Evolutionary conservation across 75 land plant genomes (phyloP), one percentile per base, ranked within the genome.

Genomic region (Adiantum capillusveneris): DNA sequence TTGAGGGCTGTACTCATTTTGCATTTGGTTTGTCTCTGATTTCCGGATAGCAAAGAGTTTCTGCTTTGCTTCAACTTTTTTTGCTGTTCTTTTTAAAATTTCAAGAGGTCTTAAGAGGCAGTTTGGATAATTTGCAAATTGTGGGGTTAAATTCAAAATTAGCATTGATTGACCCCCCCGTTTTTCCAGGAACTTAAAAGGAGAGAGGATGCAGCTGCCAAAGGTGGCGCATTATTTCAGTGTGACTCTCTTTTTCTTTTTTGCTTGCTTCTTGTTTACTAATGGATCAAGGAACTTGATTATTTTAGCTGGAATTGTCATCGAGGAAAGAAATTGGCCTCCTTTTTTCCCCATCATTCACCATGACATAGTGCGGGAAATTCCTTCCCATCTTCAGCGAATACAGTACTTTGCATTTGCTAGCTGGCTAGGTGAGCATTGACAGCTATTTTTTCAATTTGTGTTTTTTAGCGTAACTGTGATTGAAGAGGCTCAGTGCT

Each of bases 261-360:
- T 22, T 2, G 19, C 17, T 26, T 63, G 54, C 41, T 2, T 22
- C 14, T 20, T 29, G 1, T 29, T 21, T 41, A 42, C 27, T 2
- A 31, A 43, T 24, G 17, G 42, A 0, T 52, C 31, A 50, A 27
- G 14, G 41, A 34, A 34, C 16, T 11, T 42, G 24, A 25, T 14
- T 53, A 75, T 75, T 66, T 60, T 89, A 88, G 97, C 88, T 74
- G 97, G 97, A 56, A 74, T 88, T 64, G 66, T 85, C 16, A 44
- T 88, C 26, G 94, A 88, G 64, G 81, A 76, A 31, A 92, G 86
- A 57, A 92, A 92, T 61, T 88, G 97, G 97, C 97, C 97, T 51
- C 83, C 93, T 17, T 79, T 88, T 61, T 72, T 85, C 27, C 94
- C 97, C 16, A 66, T 92, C n/a, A 84, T 92, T 45, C 97, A 92